A percentile compares a stretch with the other conserved stretches of the same genome.
Conservation (phyloP, 768 basidiomycete genomes). For the Phaffia tasmanica region DNA sequence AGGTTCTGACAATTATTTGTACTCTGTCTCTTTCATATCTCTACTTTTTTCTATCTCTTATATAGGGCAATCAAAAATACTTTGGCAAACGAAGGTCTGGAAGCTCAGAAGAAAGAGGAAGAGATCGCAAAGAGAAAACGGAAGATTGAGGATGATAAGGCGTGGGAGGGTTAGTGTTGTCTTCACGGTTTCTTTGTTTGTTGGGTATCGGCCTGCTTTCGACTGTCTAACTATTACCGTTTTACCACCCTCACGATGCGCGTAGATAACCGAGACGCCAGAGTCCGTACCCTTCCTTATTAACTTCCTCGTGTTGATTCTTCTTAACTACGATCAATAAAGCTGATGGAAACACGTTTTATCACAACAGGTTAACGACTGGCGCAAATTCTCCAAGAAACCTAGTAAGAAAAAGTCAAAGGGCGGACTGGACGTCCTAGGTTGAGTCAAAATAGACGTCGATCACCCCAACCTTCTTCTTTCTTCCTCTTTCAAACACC, state of each 20-base stretch:
- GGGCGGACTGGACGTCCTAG: slow-evolving; percentile 54
- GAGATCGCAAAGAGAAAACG: slow-evolving; percentile 65
- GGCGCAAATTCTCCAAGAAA: slow-evolving; percentile 58
- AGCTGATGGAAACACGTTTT: background rate
- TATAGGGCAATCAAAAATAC: slow-evolving; percentile 76
- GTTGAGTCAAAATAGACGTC: slow-evolving; percentile 30
- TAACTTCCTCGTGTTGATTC: background rate
- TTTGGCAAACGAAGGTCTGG: slow-evolving; percentile 68
- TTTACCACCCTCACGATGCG: background rate
- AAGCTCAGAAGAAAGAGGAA: slow-evolving; percentile 86
- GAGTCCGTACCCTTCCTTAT: slow-evolving; percentile 38
- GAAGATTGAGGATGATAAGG: slow-evolving; percentile 76
- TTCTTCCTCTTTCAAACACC: no score
- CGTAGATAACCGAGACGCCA: slow-evolving; percentile 60
- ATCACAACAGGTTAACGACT: slow-evolving; percentile 49
- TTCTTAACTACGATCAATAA: background rate
- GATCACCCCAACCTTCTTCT: no score
- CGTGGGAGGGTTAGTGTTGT: slow-evolving; percentile 63
- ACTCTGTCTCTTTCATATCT: background rate
- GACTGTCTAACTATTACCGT: background rate
- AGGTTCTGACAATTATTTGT: background rate
- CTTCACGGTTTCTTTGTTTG: slow-evolving; percentile 1
- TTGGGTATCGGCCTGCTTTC: background rate
- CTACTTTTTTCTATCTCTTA: background rate
- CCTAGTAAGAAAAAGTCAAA: slow-evolving; percentile 53